Evolutionary conservation across 192 early-diverging fungal genomes (phyloP), one percentile per base, ranked within the genome.

Genomic region (Podochytrium sp.): DNA sequence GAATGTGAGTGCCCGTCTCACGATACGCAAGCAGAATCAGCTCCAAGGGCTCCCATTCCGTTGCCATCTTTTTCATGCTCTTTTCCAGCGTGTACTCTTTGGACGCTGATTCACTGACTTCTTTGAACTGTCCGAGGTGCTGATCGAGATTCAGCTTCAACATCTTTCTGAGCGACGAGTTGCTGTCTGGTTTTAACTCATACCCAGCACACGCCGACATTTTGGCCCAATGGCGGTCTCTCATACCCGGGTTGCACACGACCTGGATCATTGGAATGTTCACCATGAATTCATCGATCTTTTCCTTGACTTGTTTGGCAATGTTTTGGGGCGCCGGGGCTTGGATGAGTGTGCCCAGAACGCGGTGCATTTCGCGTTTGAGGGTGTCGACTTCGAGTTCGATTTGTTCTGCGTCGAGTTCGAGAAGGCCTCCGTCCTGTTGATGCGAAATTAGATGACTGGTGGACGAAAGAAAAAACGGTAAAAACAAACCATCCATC

Each of bases 41-140:
- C 53, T 85, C 82, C 16, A 89, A 42, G 2, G 83, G 83, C 56
- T 85, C 86, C 88, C 88, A 89, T 58, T 89, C 88, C 1, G 58
- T 60, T 20, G 81, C 71, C 88, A 89, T 89, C 64, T 89, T 89
- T 14, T 41, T 86, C 82, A 89, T 77, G 76, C 80, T 85, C 77
- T 89, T 89, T 77, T 89, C 88, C 58, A 89, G 76, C 3, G 88
- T 89, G 75, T 86, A 89, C 56, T 89, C 88, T 69, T 89, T 89
- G 0, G 82, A 79, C 12, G 88, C 88, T n/a, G 78, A 65, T 62
- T 89, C 85, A 74, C 88, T 89, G 38, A 87, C 74, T 77, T 86
- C 84, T 60, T 87, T 85, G 69, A 89, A 89, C 33, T 63, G 76
- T 14, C 43, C 63, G 16, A 89, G 55, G 51, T 73, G 85, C 41